Evolutionary conservation across 495 filamentous ascomycete genomes (phyloP).

Genomic region (Hypoxylon cercidicola): DNA sequence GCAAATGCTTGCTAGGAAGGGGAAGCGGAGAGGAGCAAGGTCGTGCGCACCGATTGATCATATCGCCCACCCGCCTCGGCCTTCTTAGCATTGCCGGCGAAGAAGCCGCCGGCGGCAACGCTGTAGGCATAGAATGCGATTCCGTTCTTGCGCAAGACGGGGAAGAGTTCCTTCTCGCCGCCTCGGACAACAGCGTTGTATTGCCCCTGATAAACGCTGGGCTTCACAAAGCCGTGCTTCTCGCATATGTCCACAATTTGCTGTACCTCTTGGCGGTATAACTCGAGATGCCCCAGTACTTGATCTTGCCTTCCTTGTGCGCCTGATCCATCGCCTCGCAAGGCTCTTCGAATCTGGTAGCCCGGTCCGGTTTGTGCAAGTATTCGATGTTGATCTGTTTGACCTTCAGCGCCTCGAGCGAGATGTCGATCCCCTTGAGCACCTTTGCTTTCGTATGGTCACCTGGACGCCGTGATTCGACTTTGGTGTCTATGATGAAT

Average conservation of each 20-base stretch:
- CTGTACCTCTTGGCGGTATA: slow-evolving; percentile 57
- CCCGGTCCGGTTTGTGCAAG: slow-evolving; percentile 57
- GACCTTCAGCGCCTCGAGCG: background rate
- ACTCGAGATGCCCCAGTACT: slow-evolving; percentile 59
- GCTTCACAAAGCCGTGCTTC: slow-evolving; percentile 54
- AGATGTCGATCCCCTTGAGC: background rate
- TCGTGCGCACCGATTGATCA: no score
- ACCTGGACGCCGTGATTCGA: background rate
- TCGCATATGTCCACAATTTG: slow-evolving; percentile 55
- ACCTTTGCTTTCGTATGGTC: background rate
- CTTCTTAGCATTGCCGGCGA: slow-evolving; percentile 35
- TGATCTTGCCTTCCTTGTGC: slow-evolving; percentile 52
- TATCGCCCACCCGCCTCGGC: no score
- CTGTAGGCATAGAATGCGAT: slow-evolving; percentile 58
- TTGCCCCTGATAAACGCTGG: slow-evolving; percentile 61
- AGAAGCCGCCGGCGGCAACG: slow-evolving; percentile 48
- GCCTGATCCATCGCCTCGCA: slow-evolving; percentile 53
- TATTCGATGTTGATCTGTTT: slow-evolving; percentile 48
- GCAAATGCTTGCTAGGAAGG: no score
- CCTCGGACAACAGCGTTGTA: slow-evolving; percentile 56
- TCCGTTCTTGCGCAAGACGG: slow-evolving; percentile 54
- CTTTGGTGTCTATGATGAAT: background rate
- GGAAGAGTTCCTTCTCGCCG: slow-evolving; percentile 57
- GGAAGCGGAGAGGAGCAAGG: no score
- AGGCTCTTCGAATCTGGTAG: slow-evolving; percentile 55